Conservation (phyloP, 208 protist genomes). For the Zelonia costaricensis region DNA sequence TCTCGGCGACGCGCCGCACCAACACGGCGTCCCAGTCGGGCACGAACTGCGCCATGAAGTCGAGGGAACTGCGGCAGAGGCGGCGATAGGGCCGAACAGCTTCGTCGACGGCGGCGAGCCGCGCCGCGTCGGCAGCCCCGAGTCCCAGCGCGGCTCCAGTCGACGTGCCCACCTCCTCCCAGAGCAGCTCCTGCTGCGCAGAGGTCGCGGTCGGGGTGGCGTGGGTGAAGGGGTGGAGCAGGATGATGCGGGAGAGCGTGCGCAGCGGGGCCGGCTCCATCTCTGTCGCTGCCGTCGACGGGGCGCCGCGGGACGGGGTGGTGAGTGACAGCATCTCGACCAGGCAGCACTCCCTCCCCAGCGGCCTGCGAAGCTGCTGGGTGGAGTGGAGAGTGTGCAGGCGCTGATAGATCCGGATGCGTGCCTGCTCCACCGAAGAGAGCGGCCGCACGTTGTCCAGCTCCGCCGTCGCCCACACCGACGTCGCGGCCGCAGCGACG, state of each 20-base stretch:
- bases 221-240: slow-evolving; percentile 68
- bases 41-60: slow-evolving; percentile 48
- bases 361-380: slow-evolving; percentile 30
- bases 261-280: slow-evolving; percentile 55
- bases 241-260: slow-evolving; percentile 37
- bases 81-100: slow-evolving; percentile 34
- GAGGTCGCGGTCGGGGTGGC: slow-evolving; percentile 34
- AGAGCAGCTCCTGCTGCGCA: slow-evolving; percentile 38
- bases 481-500: not conserved
- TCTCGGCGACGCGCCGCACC: slow-evolving; percentile 47
- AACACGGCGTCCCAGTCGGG: slow-evolving; percentile 67
- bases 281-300: slow-evolving; percentile 23
- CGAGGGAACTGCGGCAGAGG: slow-evolving; percentile 44
- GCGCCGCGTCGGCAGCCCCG: slow-evolving; percentile 24
- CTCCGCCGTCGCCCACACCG: too few relatives aligned
- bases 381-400: slow-evolving; percentile 55
- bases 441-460: slow-evolving; percentile 9
- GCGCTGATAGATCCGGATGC: slow-evolving; percentile 53
- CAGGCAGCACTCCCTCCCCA: slow-evolving; percentile 68
- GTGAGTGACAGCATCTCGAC: slow-evolving; percentile 45
- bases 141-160: not conserved
- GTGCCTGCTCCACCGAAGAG: slow-evolving; percentile 48
- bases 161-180: slow-evolving; percentile 20
- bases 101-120: slow-evolving; percentile 39
- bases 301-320: not conserved